These are phyloP conservation scores for Aegilops bicornis DNA, from an alignment of 176 grass and related monocot species.

Conservation along the genomic window DNA sequence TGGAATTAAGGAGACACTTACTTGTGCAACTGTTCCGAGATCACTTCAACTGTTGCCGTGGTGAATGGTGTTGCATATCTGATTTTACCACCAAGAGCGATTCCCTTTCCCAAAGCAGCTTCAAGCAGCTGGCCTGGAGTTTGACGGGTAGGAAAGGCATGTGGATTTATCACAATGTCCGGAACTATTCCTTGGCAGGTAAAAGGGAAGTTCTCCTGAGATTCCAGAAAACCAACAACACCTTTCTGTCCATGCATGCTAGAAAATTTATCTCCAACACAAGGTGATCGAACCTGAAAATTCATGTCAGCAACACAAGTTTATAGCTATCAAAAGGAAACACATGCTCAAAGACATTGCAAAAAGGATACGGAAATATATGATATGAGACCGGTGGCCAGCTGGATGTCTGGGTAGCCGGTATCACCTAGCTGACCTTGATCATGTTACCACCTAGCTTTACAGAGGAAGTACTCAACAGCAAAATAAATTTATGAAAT, in stretches of 20 bases:
- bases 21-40: slow-evolving; percentile 83
- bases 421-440: background rate
- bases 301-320: slow-evolving; percentile 20
- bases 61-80: slow-evolving; percentile 94
- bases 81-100: slow-evolving; percentile 53
- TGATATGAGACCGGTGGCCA: background rate
- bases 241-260: slow-evolving; percentile 98
- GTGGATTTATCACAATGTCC: slow-evolving; percentile 96
- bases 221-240: slow-evolving; percentile 87
- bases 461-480: too few species aligned
- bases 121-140: slow-evolving; percentile 95
- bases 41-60: slow-evolving; percentile 75
- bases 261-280: slow-evolving; percentile 92
- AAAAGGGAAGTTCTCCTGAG: slow-evolving; percentile 95
- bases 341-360: background rate
- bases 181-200: slow-evolving; percentile 87
- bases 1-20: slow-evolving; percentile 45
- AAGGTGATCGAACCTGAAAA: slow-evolving; percentile 82
- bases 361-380: background rate
- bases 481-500: background rate
- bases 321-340: slow-evolving; percentile 5
- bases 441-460: too few species aligned
- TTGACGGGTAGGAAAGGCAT: slow-evolving; percentile 97
- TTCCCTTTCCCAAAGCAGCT: slow-evolving; percentile 96
- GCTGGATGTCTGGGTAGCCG: background rate